Evolutionary conservation across 805 yeast genomes (phyloP), one percentile per base, ranked within the genome.

Genomic region (Candida multigemmis): DNA sequence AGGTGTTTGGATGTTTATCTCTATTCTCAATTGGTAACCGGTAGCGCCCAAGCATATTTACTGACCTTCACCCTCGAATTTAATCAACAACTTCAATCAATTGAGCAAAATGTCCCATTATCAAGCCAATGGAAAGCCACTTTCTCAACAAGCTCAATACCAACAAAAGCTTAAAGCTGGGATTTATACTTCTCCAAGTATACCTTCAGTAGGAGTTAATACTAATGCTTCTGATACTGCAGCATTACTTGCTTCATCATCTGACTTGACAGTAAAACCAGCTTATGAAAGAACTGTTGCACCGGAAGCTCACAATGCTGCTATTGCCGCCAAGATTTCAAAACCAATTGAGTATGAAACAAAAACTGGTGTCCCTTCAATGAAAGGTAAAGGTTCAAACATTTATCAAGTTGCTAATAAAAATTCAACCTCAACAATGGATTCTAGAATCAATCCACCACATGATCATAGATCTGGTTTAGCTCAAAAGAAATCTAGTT

Each of bases 151-250:
- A 46, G 91, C 91, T 5, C 53, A 77, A 30, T 81, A 80, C 55
- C 77, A 71, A 40, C 87, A 84, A 30, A 77, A 76, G 40, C 53
- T 77, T 46, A 78, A 71, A 42, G 77, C 76, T 40, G 87, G 87
- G 16, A 61, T 72, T 19, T 78, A 60, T 53, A 37, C 80, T 71
- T 24, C 71, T 52, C 46, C 64, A 26, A 35, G 66, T 12, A 59
- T 52, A 27, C 61, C 61, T 3, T 53, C 65, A 7, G 53, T 74
- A 5, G 87, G 89, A n/a, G 80, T 78, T 16, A 65, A 71, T 34
- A 65, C 76, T 32, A 64, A 71, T 22, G 83, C 86, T 16, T 69
- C 83, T 10, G 85, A 77, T 45, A 71, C 80, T 5, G 89, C 93
- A 25, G 91, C 91, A 1, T 56, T 78, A 28, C 59, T 79, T 35